Base-by-base conservation (phyloP, 148 eudicot genomes). In the Dianthus caryophyllus region DNA sequence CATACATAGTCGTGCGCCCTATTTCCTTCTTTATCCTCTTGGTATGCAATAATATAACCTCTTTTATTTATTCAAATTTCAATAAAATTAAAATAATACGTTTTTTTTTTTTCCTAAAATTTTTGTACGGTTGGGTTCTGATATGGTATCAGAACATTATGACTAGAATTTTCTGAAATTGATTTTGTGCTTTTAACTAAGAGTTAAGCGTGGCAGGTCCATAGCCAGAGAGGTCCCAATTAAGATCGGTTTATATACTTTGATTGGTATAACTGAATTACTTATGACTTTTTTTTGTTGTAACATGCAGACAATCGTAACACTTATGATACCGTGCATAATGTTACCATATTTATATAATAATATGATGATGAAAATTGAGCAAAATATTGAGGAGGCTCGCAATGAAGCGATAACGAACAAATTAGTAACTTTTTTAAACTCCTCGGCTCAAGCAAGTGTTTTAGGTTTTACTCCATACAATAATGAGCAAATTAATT, bases 331-430 rank as follows among this genome's bases (percentile, higher is more conserved):
- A 11, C 83, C 89, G 0, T 55, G 76, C 64, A 64, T 80, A 11
- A 39, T 82, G 31, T 65, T 83, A 16, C 81, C 88, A 14, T 71
- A 73, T 60, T 84, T 86, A 85, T 65, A 76, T 7, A 41, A 56
- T 5, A 83, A 64, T 6, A 81, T 62, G 51, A 75, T 62, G 43
- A 71, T 57, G 65, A 65, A 65, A 47, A 72, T 81, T 17, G 87
- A 84, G 61, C 29, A 70, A 9, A 61, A 74, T 39, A 69, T 76
- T 33, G 50, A 73, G 30, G 55, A 59, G 67, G 77, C 48, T 66
- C 79, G 49, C 49, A 29, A 62, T 29, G 72, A 83, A 65, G 24
- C 83, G 7, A 15, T 70, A 9, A 72, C 70, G 17, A 75, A 77
- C 41, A 54, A 7, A 3, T 33, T 33, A 33, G 7, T 33, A 33